These are phyloP conservation scores for Avena sativa DNA, from an alignment of 176 grass and related monocot genomes.

Conservation along the genomic window DNA sequence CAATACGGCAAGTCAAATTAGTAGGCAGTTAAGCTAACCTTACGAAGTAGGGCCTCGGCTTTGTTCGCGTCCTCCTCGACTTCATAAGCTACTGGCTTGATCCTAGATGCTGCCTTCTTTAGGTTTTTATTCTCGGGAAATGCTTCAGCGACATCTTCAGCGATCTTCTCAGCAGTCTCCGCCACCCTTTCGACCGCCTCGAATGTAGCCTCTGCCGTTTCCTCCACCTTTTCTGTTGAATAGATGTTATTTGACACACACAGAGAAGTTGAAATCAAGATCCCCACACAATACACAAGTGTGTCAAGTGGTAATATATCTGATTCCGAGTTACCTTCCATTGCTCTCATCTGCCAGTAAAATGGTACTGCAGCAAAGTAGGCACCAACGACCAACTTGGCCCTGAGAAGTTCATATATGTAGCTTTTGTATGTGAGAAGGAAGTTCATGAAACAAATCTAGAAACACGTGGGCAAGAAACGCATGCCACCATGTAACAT, in stretches of 20 bases:
- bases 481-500: neutral
- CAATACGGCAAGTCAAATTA: neutral
- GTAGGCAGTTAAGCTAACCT: conserved; percentile 42
- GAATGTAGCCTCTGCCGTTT: conserved; percentile 44
- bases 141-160: conserved; percentile 45
- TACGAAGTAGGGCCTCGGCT: conserved; percentile 54
- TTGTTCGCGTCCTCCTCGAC: conserved; percentile 59
- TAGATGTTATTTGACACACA: neutral
- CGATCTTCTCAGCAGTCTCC: conserved; percentile 54
- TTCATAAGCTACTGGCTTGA: conserved; percentile 42
- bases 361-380: conserved; percentile 54
- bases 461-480: conserved; percentile 14
- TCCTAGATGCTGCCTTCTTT: conserved; percentile 55
- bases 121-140: conserved; percentile 50
- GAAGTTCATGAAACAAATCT: conserved; percentile 11
- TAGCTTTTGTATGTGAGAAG: neutral
- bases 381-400: conserved; percentile 46
- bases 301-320: conserved; percentile 5
- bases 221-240: conserved; percentile 50
- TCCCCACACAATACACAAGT: neutral
- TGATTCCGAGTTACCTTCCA: conserved; percentile 41
- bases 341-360: conserved; percentile 52
- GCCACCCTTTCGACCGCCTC: conserved; percentile 61
- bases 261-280: neutral
- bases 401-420: conserved; percentile 31